A percentile compares a stretch with the other conserved stretches of the same genome.
Conservation (phyloP, 345 rosid genomes). For the Camelina neglecta region DNA sequence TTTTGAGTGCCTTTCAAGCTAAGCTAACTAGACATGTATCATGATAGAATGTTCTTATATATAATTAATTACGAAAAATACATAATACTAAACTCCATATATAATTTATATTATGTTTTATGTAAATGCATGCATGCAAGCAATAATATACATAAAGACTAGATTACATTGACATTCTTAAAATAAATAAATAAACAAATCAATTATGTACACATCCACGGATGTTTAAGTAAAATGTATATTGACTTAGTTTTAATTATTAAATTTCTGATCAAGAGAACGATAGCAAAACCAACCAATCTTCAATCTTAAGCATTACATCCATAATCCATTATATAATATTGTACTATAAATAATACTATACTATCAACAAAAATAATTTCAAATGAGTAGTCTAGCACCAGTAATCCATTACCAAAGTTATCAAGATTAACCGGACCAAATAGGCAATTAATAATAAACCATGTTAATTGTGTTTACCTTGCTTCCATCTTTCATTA, state of each 20-base stretch:
- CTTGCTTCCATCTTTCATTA: neutral
- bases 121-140: constrained; percentile 2
- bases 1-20: constrained; percentile 40
- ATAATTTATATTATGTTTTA: neutral
- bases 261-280: constrained; percentile 2
- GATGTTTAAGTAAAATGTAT: neutral
- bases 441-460: neutral
- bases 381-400: neutral
- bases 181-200: neutral
- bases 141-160: neutral
- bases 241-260: neutral
- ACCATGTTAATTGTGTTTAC: neutral
- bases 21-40: constrained; percentile 31
- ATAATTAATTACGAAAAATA: neutral
- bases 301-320: constrained; percentile 38
- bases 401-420: neutral
- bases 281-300: constrained; percentile 31
- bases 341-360: neutral
- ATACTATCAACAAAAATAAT: neutral
- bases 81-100: neutral
- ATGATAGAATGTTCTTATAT: constrained; percentile 14
- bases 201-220: neutral
- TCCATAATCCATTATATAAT: neutral
- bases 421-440: neutral
- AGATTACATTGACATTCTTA: neutral